phyloP scores from a whole-genome alignment of 257 asterid species.

The Solanum tarapatanum region DNA sequence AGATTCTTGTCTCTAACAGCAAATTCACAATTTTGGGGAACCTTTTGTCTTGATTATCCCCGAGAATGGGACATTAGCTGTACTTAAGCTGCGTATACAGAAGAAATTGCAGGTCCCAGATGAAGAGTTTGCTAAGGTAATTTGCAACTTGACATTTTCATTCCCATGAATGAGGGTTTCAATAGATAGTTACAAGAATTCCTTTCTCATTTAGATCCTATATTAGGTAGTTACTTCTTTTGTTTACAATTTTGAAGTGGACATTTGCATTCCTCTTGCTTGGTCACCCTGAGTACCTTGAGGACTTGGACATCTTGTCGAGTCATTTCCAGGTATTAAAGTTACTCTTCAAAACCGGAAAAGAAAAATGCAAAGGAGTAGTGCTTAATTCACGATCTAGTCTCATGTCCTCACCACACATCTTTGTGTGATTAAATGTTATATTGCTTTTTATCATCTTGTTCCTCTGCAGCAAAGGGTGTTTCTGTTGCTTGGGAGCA shows the following conservation, averaged over 20 bases:
- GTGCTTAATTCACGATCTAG: neutral
- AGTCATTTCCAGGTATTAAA: slow-evolving; percentile 39
- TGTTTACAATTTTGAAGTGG: slow-evolving; percentile 20
- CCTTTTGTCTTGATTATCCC: slow-evolving; percentile 47
- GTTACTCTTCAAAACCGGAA: neutral
- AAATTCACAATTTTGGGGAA: slow-evolving; percentile 47
- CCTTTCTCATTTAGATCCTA: neutral
- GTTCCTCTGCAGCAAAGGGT: slow-evolving; percentile 20
- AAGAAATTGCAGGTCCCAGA: slow-evolving; percentile 40
- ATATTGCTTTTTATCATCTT: neutral
- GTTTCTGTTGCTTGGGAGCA: no score
- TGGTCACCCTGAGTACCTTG: slow-evolving; percentile 40
- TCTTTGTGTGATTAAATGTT: neutral
- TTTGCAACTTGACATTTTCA: neutral
- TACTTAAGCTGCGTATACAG: slow-evolving; percentile 32
- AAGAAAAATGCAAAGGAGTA: neutral
- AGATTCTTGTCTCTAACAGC: slow-evolving; percentile 9
- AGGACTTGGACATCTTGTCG: slow-evolving; percentile 39
- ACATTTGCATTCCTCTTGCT: slow-evolving; percentile 42
- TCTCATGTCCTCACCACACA: neutral
- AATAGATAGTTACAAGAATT: neutral
- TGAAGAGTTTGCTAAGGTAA: slow-evolving; percentile 43
- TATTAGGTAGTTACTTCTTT: neutral
- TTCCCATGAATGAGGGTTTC: neutral
- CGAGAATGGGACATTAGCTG: slow-evolving; percentile 31